Base-by-base conservation (phyloP, 1,139 yeast species). In the Oligophagozyma castellii region DNA sequence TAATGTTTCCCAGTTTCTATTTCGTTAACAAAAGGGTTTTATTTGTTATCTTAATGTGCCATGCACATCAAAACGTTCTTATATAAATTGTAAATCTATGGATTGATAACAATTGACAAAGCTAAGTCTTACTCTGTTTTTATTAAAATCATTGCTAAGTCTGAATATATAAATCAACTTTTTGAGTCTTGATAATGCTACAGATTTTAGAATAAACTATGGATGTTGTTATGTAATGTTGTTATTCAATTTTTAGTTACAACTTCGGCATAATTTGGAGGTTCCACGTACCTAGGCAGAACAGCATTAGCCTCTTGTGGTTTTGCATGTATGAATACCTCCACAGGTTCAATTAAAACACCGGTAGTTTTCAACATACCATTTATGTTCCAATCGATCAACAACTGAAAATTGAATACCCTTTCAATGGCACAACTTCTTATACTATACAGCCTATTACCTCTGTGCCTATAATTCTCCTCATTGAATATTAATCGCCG, bases 391-490 rank as follows among this genome's bases (percentile, higher is more conserved):
- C 51, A 44, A 30, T 38, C 44, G 5, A 48, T 32, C 5, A 38
- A 14, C 23, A 50, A 30, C 26, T 45, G 47, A n/a, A 48, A 46
- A 14, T 41, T 34, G 31, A 45, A 50, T 11, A 33, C 26, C 16
- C 53, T 34, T 12, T 39, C 36, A 12, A 50, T 48, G 2, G 47
- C 35, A 33, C 55, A 48, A 14, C 46, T 38, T 26, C 37, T 43
- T 29, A 48, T 48, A 32, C 52, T 46, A 27, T 39, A 50, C 11
- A 50, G 27, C 22, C 45, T 34, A 26, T 50, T 50, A 5, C 54
- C 55, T 27, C 52, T 42, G 32, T 48, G 51, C 23, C 31, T 35
- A 30, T 48, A 46, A 30, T 50, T 43, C 24, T 47, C 48, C 29
- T 48, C 51, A 28, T 50, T 48, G 24, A 50, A 50, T 19, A 37